phyloP scores from a whole-genome alignment of 2,329 filamentous ascomycete genomes.

The Basipetospora chlamydospora region DNA sequence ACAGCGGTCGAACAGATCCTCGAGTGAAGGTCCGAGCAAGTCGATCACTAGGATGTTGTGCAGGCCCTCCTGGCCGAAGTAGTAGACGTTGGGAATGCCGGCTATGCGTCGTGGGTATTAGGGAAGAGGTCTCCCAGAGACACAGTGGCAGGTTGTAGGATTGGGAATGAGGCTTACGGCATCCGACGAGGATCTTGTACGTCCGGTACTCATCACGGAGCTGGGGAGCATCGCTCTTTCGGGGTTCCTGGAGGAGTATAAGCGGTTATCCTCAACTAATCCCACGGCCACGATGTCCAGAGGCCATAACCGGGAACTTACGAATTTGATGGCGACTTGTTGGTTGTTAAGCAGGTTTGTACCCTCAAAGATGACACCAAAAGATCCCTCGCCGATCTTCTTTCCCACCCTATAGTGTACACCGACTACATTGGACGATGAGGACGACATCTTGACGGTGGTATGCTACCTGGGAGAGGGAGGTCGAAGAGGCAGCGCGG shows the following conservation, averaged over 20 bases:
- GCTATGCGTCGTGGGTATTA: too few relatives aligned
- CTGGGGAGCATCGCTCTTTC: conserved; percentile 97
- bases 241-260: conserved; percentile 67
- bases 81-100: conserved; percentile 98
- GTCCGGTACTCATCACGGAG: conserved; percentile 96
- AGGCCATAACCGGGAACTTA: conserved; percentile 45
- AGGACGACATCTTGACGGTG: conserved; percentile 56
- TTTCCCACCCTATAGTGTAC: conserved; percentile 98
- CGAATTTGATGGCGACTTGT: conserved; percentile 98
- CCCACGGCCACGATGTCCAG: conserved; percentile 3
- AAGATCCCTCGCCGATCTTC: conserved; percentile 98
- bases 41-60: conserved; percentile 99
- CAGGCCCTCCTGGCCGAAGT: conserved; percentile 94
- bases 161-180: conserved; percentile 55
- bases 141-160: too few relatives aligned
- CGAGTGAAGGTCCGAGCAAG: conserved; percentile 81
- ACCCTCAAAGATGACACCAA: conserved; percentile 97
- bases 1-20: conserved; percentile 96
- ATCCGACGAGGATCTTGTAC: conserved; percentile 98
- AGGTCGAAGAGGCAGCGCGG: too few relatives aligned
- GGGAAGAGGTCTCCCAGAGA: too few relatives aligned
- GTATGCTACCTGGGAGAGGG: too few relatives aligned
- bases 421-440: conserved; percentile 91
- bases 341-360: conserved; percentile 98
- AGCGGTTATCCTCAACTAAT: too few relatives aligned